Conservation (phyloP, 257 asterid species). For the Galeopsis tetrahit region DNA sequence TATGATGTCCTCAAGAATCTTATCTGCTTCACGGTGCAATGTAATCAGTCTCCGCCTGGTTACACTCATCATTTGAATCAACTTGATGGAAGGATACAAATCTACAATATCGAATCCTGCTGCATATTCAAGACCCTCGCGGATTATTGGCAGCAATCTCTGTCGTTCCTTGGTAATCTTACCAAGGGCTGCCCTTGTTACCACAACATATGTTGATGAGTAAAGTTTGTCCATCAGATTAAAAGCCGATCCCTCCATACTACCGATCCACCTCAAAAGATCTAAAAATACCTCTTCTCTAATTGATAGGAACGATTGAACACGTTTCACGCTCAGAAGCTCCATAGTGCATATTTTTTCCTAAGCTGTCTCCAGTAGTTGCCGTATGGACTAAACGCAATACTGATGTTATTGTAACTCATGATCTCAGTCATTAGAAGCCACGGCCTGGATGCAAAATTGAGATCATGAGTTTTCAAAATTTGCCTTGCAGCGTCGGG, state of each 20-base stretch:
- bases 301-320: conserved; percentile 32
- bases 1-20: conserved; percentile 35
- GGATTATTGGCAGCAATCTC: conserved; percentile 6
- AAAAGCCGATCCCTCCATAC: conserved; percentile 20
- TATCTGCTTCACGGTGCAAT: conserved; percentile 24
- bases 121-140: too few relatives aligned
- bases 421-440: conserved; percentile 26
- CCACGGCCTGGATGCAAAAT: conserved; percentile 36
- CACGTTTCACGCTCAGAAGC: conserved; percentile 38
- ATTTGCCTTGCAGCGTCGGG: too few relatives aligned
- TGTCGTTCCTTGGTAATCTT: conserved; percentile 31
- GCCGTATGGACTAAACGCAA: conserved; percentile 36
- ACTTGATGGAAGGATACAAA: too few relatives aligned
- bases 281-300: conserved; percentile 36
- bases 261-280: conserved; percentile 23
- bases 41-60: conserved; percentile 27
- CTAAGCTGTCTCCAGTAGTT: conserved; percentile 47
- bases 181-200: conserved; percentile 42
- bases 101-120: too few relatives aligned
- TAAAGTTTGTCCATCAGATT: conserved; percentile 37
- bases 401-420: conserved; percentile 24
- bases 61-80: too few relatives aligned
- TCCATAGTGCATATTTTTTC: conserved; percentile 38
- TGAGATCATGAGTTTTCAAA: conserved; percentile 38
- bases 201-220: not conserved